phyloP scores from a whole-genome alignment of 1,284 basidiomycete genomes.

The Cutaneotrichosporon dermatis region DNA sequence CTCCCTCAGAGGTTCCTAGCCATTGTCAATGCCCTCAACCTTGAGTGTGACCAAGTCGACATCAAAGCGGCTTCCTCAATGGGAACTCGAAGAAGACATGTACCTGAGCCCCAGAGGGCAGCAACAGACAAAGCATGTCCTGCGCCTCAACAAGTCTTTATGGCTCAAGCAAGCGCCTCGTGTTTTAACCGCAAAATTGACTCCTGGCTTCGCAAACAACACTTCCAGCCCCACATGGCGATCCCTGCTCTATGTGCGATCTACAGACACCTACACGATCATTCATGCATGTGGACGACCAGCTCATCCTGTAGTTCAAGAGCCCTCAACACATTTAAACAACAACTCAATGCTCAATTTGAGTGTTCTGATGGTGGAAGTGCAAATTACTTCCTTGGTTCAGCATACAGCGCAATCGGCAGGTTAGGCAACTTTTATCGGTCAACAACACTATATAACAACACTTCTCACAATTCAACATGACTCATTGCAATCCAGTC shows the following conservation, averaged over 20 bases:
- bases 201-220: too few relatives aligned
- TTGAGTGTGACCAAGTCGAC: constrained; percentile 30
- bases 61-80: constrained; percentile 19
- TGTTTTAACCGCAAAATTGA: constrained; percentile 4
- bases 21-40: constrained; percentile 20
- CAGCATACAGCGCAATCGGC: too few relatives aligned
- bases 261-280: too few relatives aligned
- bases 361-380: neutral
- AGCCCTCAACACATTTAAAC: neutral
- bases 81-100: constrained; percentile 18
- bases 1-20: constrained; percentile 22
- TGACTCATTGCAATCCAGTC: too few relatives aligned
- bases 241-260: too few relatives aligned
- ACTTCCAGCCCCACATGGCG: neutral
- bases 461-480: too few relatives aligned
- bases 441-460: too few relatives aligned
- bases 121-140: constrained; percentile 9
- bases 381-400: neutral
- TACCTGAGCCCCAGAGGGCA: constrained; percentile 8
- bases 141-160: constrained; percentile 23
- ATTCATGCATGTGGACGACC: too few relatives aligned
- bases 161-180: constrained; percentile 27
- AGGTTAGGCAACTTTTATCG: too few relatives aligned
- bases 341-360: neutral
- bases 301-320: neutral